Evolutionary conservation across 2,329 filamentous ascomycete species (phyloP), one percentile per base, ranked within the genome.

Genomic region (Fusarium luffae): DNA sequence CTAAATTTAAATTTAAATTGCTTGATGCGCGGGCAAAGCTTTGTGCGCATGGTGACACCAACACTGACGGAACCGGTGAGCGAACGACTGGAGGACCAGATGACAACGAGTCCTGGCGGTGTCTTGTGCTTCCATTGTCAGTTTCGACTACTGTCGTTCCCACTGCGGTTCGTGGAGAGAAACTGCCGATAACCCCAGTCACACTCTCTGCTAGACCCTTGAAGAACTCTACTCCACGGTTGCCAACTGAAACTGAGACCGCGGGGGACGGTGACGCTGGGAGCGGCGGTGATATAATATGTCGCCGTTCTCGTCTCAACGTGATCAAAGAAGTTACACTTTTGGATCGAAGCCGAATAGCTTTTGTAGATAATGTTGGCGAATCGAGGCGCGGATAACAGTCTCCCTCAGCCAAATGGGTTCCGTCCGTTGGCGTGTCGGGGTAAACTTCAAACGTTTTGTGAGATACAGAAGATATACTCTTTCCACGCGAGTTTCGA

Each of bases 401-500:
- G 49, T 69, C 70, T 46, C 62, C 70, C 7, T 66, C 34, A 12
- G 71, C 63, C 19, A 71, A 41, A 30, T 68, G 62, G 21, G 46
- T 59, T 52, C 47, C 54, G 27, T 73, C 62, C 41, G 47, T 48
- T 46, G 63, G 44, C 18, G 44, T 41, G 14, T 66, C 56, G 21
- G 49, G 43, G 25, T 67, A 79, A 37, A 79, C 72, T 32, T 79
- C 74, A 56, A 81, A 78, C 4, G 71, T 66, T 50, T 57, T 69
- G 19, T 59, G 64, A 11, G 68, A 72, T 10, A 58, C 41, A 42
- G 77, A 75, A 23, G 78, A 79, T 12, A 79, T 69, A 68, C 78
- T 80, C 51, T 79, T 80, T 30, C 78, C 79, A 7, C 78, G 75
- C 23, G 80, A 73, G 32, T 55, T 73, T 57, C 75, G 78, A 56